Percentiles rank a stretch among this genome's conserved stretches.
These are phyloP conservation scores for Elsinoe ampelina DNA, from an alignment of 2,329 filamentous ascomycete species.

Conservation along the genomic window DNA sequence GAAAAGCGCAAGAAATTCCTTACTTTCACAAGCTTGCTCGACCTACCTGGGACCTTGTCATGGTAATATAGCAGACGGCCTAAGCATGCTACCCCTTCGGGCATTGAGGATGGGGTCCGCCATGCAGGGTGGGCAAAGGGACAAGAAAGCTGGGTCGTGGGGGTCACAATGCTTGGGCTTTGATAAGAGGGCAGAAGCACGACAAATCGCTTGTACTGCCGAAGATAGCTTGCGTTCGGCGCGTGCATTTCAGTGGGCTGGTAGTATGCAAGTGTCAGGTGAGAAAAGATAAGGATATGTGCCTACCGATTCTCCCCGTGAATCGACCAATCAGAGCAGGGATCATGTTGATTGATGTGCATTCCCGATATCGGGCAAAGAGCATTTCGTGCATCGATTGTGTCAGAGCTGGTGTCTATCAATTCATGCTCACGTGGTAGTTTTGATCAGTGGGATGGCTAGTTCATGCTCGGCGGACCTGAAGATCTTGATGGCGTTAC, in stretches of 20 bases:
- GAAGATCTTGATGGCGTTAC: not conserved
- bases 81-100: not conserved
- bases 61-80: not conserved
- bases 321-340: not conserved
- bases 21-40: not conserved
- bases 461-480: not conserved
- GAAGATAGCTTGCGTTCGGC: not conserved
- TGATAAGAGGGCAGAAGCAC: not conserved
- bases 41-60: not conserved
- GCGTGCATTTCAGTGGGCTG: not conserved
- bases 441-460: not conserved
- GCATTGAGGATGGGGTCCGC: not conserved
- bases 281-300: not conserved
- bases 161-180: not conserved
- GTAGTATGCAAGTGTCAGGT: slow-evolving; percentile 1
- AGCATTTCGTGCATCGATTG: not conserved
- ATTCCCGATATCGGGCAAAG: not conserved
- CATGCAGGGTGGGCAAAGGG: not conserved
- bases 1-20: not conserved
- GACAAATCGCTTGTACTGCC: slow-evolving; percentile 9
- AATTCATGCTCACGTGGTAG: not conserved
- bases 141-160: not conserved
- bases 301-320: not conserved
- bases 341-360: not conserved
- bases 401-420: not conserved